Percentiles rank a stretch among this genome's conserved stretches.
Conservation (phyloP, 345 rosid genomes). For the Acer yangbiense region DNA sequence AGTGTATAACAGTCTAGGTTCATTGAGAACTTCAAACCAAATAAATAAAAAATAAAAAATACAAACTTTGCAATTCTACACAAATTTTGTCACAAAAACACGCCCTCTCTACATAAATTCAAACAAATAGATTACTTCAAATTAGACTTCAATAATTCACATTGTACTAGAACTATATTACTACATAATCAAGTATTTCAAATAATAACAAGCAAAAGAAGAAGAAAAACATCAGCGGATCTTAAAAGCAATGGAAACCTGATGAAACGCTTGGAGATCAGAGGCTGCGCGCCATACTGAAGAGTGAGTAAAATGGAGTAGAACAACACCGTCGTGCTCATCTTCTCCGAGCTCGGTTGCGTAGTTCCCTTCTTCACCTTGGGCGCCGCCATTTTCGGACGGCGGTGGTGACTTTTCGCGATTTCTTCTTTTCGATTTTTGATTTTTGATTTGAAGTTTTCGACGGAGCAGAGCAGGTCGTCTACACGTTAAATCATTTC, state of each 20-base stretch:
- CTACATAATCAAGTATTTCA: neutral
- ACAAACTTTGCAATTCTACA: too few relatives aligned
- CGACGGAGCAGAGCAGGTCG: neutral
- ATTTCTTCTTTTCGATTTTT: neutral
- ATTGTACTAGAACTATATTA: neutral
- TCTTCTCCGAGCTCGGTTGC: constrained; percentile 24
- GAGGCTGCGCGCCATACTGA: constrained; percentile 96
- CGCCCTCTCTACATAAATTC: neutral
- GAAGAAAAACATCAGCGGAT: too few relatives aligned
- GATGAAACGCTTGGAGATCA: constrained; percentile 85
- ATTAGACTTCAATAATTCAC: neutral
- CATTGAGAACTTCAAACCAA: too few relatives aligned
- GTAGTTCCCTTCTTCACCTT: constrained; percentile 12
- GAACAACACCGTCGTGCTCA: constrained; percentile 54
- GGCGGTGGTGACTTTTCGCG: neutral
- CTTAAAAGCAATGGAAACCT: constrained; percentile 37
- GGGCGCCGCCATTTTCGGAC: constrained; percentile 43
- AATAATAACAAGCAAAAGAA: neutral
- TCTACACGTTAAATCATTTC: neutral
- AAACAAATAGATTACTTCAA: neutral
- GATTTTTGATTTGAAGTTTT: neutral
- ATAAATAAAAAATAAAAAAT: too few relatives aligned
- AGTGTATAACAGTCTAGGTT: neutral
- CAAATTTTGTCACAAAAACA: too few relatives aligned
- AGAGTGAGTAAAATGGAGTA: constrained; percentile 75